These are phyloP conservation scores for Citrullus mucosospermus DNA, from an alignment of 306 rosid species.

Conservation along the genomic window DNA sequence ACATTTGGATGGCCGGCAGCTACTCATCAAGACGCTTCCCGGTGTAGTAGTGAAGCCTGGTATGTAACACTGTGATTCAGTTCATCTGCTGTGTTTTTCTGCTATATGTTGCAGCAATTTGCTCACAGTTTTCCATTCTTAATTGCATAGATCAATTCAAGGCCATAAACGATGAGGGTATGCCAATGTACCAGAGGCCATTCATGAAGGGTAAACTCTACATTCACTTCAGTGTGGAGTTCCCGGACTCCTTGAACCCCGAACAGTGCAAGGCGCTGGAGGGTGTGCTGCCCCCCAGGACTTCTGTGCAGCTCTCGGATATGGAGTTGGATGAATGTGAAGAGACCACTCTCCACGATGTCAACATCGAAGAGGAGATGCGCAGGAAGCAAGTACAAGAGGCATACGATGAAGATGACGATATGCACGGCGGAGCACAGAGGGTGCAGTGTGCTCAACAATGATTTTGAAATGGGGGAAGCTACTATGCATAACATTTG, in stretches of 20 bases:
- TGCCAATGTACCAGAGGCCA: slow-evolving; percentile 89
- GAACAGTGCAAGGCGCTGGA: slow-evolving; percentile 68
- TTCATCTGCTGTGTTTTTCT: neutral
- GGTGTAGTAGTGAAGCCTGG: slow-evolving; percentile 96
- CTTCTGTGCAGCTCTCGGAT: slow-evolving; percentile 57
- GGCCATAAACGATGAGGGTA: slow-evolving; percentile 89
- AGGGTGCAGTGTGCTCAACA: slow-evolving; percentile 92
- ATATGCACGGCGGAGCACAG: slow-evolving; percentile 90
- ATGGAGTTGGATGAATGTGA: slow-evolving; percentile 96
- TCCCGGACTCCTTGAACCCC: slow-evolving; percentile 54
- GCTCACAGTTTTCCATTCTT: neutral
- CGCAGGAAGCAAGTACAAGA: slow-evolving; percentile 67
- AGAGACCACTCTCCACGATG: slow-evolving; percentile 91
- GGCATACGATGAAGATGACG: slow-evolving; percentile 87
- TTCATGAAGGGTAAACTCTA: slow-evolving; percentile 89
- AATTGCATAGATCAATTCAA: slow-evolving; percentile 38
- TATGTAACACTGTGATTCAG: slow-evolving; percentile 10
- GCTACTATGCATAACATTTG: neutral
- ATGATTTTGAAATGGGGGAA: neutral
- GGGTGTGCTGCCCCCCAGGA: slow-evolving; percentile 51
- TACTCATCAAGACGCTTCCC: slow-evolving; percentile 77
- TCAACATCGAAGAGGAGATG: slow-evolving; percentile 76
- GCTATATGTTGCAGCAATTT: neutral
- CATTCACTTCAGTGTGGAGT: slow-evolving; percentile 75
- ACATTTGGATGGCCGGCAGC: slow-evolving; percentile 79